Conservation (phyloP, 257 asterid species). For the Rhazya stricta region DNA sequence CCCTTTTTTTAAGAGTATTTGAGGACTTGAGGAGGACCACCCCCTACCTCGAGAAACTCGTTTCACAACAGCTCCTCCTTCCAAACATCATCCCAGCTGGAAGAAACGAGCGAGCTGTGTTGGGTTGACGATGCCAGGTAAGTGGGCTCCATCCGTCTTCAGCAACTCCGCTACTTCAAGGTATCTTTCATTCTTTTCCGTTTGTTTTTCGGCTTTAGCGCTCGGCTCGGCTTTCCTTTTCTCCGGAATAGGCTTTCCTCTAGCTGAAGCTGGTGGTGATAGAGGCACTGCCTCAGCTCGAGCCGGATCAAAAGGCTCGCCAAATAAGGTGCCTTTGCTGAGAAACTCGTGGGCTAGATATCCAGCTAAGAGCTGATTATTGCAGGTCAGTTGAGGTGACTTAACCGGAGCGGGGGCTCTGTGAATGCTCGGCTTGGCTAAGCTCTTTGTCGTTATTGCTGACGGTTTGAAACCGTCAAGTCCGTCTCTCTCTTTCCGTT, state of each 20-base stretch:
- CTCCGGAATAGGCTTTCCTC: conserved; percentile 8
- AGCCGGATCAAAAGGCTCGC: conserved; percentile 27
- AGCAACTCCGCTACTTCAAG: conserved; percentile 29
- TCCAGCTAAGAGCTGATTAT: conserved; percentile 30
- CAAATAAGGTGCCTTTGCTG: conserved; percentile 22
- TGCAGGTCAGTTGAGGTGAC: conserved; percentile 11
- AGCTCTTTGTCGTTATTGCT: conserved; percentile 29
- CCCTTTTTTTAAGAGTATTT: background rate
- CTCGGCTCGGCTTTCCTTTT: conserved; percentile 25
- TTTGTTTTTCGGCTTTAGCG: background rate
- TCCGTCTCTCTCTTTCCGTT: conserved; percentile 26
- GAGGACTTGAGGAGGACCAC: background rate
- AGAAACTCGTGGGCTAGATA: conserved; percentile 37
- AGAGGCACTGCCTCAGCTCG: conserved; percentile 21
- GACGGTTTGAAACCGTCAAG: conserved; percentile 30
- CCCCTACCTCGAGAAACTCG: conserved; percentile 2
- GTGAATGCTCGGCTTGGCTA: conserved; percentile 40
- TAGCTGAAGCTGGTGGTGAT: background rate
- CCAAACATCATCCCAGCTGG: conserved; percentile 7
- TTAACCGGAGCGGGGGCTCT: conserved; percentile 18
- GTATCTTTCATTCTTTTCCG: conserved; percentile 21
- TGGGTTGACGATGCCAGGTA: conserved; percentile 36
- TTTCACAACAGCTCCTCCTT: background rate
- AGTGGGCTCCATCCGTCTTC: conserved; percentile 30
- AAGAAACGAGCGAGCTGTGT: conserved; percentile 28